These are phyloP conservation scores for Cichorium intybus DNA, from an alignment of 140 eudicot genomes.

Conservation along the genomic window DNA sequence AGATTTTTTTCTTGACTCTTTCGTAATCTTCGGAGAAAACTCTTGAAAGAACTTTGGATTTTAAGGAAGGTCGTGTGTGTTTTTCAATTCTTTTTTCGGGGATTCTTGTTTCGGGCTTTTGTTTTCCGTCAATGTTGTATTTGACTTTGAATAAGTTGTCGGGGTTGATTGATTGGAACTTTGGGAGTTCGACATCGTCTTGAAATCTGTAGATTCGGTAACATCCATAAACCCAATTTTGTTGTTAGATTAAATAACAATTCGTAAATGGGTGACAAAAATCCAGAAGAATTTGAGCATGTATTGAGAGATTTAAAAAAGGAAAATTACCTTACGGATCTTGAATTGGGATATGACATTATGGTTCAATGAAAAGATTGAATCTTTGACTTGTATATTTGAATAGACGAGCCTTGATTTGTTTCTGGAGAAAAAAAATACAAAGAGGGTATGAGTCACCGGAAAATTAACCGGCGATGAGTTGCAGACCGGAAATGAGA, in stretches of 20 bases:
- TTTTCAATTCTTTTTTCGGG: slow-evolving; percentile 32
- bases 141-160: slow-evolving; percentile 44
- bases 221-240: slow-evolving; percentile 11
- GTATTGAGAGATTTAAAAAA: slow-evolving; percentile 1
- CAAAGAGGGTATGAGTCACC: slow-evolving; percentile 20
- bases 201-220: slow-evolving; percentile 47
- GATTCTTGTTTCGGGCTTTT: slow-evolving; percentile 40
- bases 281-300: neutral
- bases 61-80: slow-evolving; percentile 41
- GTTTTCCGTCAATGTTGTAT: slow-evolving; percentile 53
- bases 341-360: slow-evolving; percentile 59
- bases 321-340: slow-evolving; percentile 62
- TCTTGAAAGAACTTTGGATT: slow-evolving; percentile 70
- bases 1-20: slow-evolving; percentile 64
- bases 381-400: slow-evolving; percentile 13
- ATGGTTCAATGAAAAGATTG: slow-evolving; percentile 16
- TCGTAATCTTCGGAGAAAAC: slow-evolving; percentile 96
- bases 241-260: neutral
- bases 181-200: slow-evolving; percentile 50
- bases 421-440: slow-evolving; percentile 12
- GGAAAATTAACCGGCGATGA: slow-evolving; percentile 32
- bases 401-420: slow-evolving; percentile 22
- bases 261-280: neutral
- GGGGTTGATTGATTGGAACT: slow-evolving; percentile 30
- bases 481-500: slow-evolving; percentile 22